A percentile compares a stretch with the other conserved stretches of the same genome.
Conservation (phyloP, 768 basidiomycete species). For the Chalciporus piperatus region DNA sequence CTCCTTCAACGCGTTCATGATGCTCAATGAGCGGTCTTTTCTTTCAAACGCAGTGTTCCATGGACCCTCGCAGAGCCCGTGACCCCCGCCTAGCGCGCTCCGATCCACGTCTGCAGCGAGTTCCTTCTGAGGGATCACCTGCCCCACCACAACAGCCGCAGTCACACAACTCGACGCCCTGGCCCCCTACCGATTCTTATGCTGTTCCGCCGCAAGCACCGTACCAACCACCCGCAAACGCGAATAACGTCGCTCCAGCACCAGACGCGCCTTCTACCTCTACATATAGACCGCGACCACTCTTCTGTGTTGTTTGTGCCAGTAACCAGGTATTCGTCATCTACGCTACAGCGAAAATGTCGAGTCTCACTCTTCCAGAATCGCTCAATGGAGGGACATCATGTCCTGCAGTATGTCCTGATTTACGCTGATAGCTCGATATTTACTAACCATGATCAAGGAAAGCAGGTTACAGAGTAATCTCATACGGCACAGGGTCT, state of each 20-base stretch:
- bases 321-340: constrained; percentile 80
- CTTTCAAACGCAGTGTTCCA: constrained; percentile 28
- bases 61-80: constrained; percentile 80
- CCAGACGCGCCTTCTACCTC: constrained; percentile 14
- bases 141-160: constrained; percentile 24
- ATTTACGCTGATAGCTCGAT: neutral
- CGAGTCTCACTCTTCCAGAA: constrained; percentile 52
- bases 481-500: constrained; percentile 95
- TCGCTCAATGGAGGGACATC: constrained; percentile 97
- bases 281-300: constrained; percentile 62
- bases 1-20: constrained; percentile 13
- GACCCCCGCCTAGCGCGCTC: constrained; percentile 76
- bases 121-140: constrained; percentile 39
- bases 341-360: neutral
- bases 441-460: constrained; percentile 40
- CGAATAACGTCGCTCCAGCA: neutral
- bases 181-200: constrained; percentile 19
- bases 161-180: constrained; percentile 9
- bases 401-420: constrained; percentile 74
- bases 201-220: constrained; percentile 15
- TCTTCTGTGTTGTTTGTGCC: constrained; percentile 99
- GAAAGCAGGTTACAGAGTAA: constrained; percentile 87
- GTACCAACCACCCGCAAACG: constrained; percentile 14
- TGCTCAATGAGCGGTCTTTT: constrained; percentile 8
- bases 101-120: constrained; percentile 61